These are phyloP conservation scores for Ceratocystis eucalypticola DNA, from an alignment of 2,329 filamentous ascomycete species.

Conservation along the genomic window DNA sequence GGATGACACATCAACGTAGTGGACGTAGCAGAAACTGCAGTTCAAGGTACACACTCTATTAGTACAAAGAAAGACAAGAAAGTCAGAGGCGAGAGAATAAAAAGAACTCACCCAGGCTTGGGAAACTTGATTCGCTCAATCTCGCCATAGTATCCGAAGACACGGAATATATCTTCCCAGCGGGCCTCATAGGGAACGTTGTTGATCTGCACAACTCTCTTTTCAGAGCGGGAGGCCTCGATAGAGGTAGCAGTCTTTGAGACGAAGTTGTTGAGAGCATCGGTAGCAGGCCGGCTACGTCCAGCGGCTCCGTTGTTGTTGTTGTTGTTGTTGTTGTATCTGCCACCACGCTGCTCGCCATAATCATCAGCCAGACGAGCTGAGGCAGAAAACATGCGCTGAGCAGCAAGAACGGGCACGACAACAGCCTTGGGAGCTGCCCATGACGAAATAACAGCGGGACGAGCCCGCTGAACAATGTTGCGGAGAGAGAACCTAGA, in stretches of 20 bases:
- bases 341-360: neutral
- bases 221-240: slow-evolving; percentile 12
- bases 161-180: slow-evolving; percentile 18
- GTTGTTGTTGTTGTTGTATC: slow-evolving; percentile 2
- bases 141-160: slow-evolving; percentile 19
- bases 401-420: neutral
- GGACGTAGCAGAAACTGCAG: slow-evolving; percentile 15
- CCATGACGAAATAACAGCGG: slow-evolving; percentile 10
- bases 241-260: slow-evolving; percentile 15
- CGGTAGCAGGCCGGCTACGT: neutral
- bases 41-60: neutral
- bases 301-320: slow-evolving; percentile 1
- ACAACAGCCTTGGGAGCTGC: slow-evolving; percentile 1
- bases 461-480: slow-evolving; percentile 16
- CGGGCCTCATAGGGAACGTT: slow-evolving; percentile 15
- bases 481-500: slow-evolving; percentile 16
- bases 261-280: slow-evolving; percentile 15
- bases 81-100: neutral
- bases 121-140: slow-evolving; percentile 17
- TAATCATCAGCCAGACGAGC: neutral
- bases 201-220: slow-evolving; percentile 13
- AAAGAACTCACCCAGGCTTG: slow-evolving; percentile 15
- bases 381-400: slow-evolving; percentile 13
- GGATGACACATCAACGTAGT: slow-evolving; percentile 12
- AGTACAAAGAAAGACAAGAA: neutral